Conservation (phyloP, 768 basidiomycete species). For the Leucosporidium yakuticum region DNA sequence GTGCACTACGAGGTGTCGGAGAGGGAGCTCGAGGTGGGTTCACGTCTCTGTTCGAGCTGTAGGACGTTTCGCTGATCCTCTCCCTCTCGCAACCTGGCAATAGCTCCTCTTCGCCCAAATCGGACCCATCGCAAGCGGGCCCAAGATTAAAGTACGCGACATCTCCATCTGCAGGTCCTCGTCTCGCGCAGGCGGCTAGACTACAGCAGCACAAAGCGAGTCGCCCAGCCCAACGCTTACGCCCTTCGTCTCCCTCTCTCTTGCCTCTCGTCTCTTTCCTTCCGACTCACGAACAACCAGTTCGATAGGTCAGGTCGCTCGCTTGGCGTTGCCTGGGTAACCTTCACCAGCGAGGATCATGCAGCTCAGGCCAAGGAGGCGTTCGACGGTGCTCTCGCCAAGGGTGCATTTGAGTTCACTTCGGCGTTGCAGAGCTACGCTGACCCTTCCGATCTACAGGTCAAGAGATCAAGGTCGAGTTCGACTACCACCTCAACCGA, state of each 20-base stretch:
- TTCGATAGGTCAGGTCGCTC: conserved; percentile 39
- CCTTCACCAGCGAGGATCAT: conserved; percentile 28
- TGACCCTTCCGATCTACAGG: conserved; percentile 13
- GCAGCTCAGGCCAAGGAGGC: conserved; percentile 35
- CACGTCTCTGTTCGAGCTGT: neutral
- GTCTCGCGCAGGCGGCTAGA: neutral
- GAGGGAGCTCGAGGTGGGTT: conserved; percentile 37
- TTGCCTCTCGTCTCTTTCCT: neutral
- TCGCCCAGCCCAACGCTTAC: conserved; percentile 16
- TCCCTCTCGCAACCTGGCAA: too few species aligned
- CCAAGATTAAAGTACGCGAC: conserved; percentile 39
- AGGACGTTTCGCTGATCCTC: neutral
- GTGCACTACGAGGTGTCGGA: conserved; percentile 40
- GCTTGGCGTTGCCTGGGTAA: conserved; percentile 31
- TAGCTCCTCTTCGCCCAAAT: conserved; percentile 38
- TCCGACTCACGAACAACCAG: conserved; percentile 7
- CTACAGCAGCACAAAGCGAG: neutral
- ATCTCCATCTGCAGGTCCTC: neutral
- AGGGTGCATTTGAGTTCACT: conserved; percentile 22
- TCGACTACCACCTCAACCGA: conserved; percentile 18
- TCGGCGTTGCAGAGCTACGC: neutral
- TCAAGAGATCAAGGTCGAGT: conserved; percentile 35
- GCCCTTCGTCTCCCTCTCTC: conserved; percentile 4
- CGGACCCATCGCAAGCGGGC: conserved; percentile 32
- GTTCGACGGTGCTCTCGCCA: conserved; percentile 38